phyloP scores from a whole-genome alignment of 495 filamentous ascomycete genomes.

The Thozetella sp. region DNA sequence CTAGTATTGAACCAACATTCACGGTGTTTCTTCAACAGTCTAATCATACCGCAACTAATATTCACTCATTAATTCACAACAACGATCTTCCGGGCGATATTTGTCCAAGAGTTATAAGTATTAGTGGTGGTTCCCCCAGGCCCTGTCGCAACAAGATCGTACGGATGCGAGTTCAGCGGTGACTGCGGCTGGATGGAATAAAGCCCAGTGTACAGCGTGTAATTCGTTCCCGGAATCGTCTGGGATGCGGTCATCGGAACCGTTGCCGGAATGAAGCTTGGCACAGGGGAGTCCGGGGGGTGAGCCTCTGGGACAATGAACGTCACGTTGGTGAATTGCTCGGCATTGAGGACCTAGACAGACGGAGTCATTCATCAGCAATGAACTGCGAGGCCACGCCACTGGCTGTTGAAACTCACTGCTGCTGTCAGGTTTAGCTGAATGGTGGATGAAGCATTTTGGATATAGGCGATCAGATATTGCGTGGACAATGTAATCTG shows the following conservation, averaged over 20 bases:
- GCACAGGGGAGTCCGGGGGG: neutral
- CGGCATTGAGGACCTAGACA: neutral
- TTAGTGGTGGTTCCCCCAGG: no score
- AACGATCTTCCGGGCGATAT: no score
- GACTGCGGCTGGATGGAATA: neutral
- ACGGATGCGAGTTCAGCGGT: neutral
- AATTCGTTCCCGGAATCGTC: neutral
- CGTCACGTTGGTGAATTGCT: neutral
- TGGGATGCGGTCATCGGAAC: neutral
- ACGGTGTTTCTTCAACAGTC: no score
- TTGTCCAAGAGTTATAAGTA: no score
- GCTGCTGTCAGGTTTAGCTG: neutral
- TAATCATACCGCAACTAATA: no score
- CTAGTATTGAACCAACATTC: no score
- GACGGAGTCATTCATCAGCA: neutral
- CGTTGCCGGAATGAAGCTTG: neutral
- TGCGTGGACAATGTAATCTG: neutral
- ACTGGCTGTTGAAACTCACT: neutral
- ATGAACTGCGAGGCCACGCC: neutral
- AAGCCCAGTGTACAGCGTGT: neutral
- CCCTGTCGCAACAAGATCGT: neutral
- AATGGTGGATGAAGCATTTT: neutral
- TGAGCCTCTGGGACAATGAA: neutral
- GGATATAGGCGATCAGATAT: neutral
- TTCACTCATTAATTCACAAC: no score